Evolutionary conservation across 2,329 filamentous ascomycete genomes (phyloP), one percentile per base, ranked within the genome.

Genomic region (Fusarium cyanostomum): DNA sequence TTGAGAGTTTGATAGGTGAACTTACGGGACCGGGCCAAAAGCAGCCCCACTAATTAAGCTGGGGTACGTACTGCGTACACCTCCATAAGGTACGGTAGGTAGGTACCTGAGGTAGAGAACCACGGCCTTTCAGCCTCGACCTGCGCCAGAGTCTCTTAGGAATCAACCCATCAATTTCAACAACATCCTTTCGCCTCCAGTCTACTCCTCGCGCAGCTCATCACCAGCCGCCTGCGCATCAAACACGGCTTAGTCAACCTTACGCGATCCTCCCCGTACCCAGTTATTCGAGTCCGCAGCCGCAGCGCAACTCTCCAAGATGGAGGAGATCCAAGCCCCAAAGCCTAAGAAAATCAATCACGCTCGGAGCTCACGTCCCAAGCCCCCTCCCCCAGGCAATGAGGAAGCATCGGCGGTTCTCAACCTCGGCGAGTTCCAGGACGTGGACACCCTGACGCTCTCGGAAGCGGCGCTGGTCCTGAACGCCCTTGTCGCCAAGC

Each of bases 391-490:
- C 43, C 84, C 87, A 55, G 90, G 91, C 74, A 94, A 97, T 75
- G 94, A 98, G 78, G 93, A 97, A 80, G 94, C 94, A 21, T 88
- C 90, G 45, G 82, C 86, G 8, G 87, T 88, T 52, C 87, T 98
- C 64, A 91, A 90, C 76, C 90, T 99, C 10, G 95, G 95, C 79
- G 94, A 97, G 75, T 97, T 98, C 79, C 88, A 96, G 71, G 84
- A 94, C 73, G 93, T 96, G 67, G 92, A 95, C 74, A 94, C 94
- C 7, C 84, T 99, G 62, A 97, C 94, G 41, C 86, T 97, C 50
- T 96, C 92, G 30, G 95, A 98, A 80, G 94, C 95, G 2, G 87
- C 92, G 69, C 86, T 97, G 46, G 91, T 99, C 73, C 92, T 99
- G 72, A 94, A 94, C 73, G 93, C 93, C 62, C 89, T 97, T 45